A percentile compares a stretch with the other conserved stretches of the same genome.
These are phyloP conservation scores for Avena sativa DNA, from an alignment of 176 grass and related monocot genomes.

Conservation along the genomic window DNA sequence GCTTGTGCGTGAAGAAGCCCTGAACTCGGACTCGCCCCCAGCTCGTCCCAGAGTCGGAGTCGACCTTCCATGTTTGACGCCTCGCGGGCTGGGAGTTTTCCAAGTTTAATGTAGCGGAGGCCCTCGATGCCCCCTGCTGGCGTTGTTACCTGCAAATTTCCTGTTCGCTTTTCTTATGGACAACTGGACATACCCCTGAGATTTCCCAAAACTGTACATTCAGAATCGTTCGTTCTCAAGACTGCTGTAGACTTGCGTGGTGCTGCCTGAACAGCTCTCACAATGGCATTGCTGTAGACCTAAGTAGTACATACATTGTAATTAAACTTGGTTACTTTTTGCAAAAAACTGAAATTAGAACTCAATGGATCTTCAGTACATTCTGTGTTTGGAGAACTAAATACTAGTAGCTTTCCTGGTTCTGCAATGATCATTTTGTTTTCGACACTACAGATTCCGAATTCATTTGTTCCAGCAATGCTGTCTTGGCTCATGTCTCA, in stretches of 20 bases:
- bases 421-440: not conserved
- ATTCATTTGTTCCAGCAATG: no score
- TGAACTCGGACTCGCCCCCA: no score
- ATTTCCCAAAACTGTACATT: constrained; percentile 56
- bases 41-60: no score
- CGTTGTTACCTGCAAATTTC: no score
- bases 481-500: no score
- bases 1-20: no score
- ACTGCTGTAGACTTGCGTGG: constrained; percentile 34
- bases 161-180: no score
- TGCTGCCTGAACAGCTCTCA: constrained; percentile 37
- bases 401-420: not conserved
- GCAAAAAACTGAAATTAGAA: not conserved
- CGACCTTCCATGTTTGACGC: no score
- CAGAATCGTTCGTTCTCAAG: constrained; percentile 47
- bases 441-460: no score
- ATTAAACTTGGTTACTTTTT: not conserved
- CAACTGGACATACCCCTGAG: not conserved
- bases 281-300: constrained; percentile 36
- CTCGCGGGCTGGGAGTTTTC: no score
- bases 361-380: not conserved
- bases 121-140: no score
- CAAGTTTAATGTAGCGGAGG: no score
- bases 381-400: constrained; percentile 23
- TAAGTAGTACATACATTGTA: constrained; percentile 18